Evolutionary conservation across 352 stramenopile species (phyloP), one percentile per base, ranked within the genome.

Genomic region (Aphanomyces astaci): DNA sequence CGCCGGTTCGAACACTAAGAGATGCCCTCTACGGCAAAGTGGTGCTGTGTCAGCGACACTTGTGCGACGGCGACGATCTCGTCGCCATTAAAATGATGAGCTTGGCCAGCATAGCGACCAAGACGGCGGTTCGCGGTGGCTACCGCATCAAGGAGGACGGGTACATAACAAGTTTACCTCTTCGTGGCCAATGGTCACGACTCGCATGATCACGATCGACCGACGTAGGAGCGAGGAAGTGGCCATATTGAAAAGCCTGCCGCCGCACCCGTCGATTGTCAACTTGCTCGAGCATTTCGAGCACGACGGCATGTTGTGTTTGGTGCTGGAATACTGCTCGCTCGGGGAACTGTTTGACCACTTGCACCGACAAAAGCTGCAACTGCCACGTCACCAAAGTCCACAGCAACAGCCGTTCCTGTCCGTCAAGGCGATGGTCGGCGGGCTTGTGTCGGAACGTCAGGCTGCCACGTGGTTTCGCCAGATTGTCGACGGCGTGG

Each of bases 11-110:
- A 22, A 77, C 73, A 52, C 71, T 89, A 19, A 72, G 76, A 28
- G 73, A 59, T 49, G 80, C 80, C 7, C 86, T 87, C 73, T 87
- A 85, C 70, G 79, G 79, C 22, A 70, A 74, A 9, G 76, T 87
- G 36, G 53, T 77, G 66, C 73, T 84, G 31, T 76, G 79, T 39
- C 75, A 73, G 36, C 76, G 80, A 60, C 71, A 73, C 10, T 24
- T 53, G 3, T 76, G 74, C 1, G 25, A 59, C 9, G n/a, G 43
- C n/a, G 72, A 73, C 31, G 62, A 60, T 3, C 64, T 77, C 27
- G 84, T 79, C 54, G 81, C 81, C 54, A 71, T 89, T 36, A 89
- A 89, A 56, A 75, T 80, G 67, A 89, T 89, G 81, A 87, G 81
- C 62, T 59, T 84, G 33, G 65, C 78, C 40, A 79, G 87, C 71